Conservation (phyloP, 139 green algal species). For the Chlorella sp. region DNA sequence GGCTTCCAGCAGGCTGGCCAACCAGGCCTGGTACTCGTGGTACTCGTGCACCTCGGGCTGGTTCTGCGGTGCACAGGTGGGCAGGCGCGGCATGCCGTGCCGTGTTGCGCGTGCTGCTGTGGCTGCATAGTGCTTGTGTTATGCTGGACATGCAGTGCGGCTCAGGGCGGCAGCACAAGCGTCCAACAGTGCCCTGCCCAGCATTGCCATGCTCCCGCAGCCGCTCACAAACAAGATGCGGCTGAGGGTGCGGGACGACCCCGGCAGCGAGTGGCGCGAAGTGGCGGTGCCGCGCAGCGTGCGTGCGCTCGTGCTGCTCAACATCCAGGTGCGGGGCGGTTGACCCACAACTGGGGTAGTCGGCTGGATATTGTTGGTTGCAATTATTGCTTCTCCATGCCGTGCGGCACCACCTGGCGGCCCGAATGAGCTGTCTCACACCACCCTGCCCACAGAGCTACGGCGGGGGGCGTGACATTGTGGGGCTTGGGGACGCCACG, state of each 20-base stretch:
- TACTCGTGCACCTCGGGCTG: conserved; percentile 69
- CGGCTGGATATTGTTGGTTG: not conserved
- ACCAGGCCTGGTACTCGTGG: conserved; percentile 80
- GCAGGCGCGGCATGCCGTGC: not conserved
- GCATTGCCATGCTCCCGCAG: conserved; percentile 9
- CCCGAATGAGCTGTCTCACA: no score
- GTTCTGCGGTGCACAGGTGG: conserved; percentile 66
- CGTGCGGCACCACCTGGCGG: no score
- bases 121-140: not conserved
- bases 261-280: conserved; percentile 47
- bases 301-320: conserved; percentile 80
- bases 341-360: no score
- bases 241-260: conserved; percentile 39
- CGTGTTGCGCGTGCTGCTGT: not conserved
- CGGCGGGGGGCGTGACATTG: conserved; percentile 82
- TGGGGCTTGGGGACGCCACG: conserved; percentile 57
- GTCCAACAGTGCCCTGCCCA: not conserved
- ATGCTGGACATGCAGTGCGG: not conserved
- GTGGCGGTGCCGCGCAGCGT: conserved; percentile 61
- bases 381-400: not conserved
- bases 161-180: not conserved
- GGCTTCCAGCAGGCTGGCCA: conserved; percentile 53
- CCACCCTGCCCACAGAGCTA: conserved; percentile 60
- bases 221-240: conserved; percentile 52
- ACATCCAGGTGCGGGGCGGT: conserved; percentile 74